A percentile compares a stretch with the other conserved stretches of the same genome.
phyloP scores from a whole-genome alignment of 345 rosid species.

The Noccaea caerulescens region DNA sequence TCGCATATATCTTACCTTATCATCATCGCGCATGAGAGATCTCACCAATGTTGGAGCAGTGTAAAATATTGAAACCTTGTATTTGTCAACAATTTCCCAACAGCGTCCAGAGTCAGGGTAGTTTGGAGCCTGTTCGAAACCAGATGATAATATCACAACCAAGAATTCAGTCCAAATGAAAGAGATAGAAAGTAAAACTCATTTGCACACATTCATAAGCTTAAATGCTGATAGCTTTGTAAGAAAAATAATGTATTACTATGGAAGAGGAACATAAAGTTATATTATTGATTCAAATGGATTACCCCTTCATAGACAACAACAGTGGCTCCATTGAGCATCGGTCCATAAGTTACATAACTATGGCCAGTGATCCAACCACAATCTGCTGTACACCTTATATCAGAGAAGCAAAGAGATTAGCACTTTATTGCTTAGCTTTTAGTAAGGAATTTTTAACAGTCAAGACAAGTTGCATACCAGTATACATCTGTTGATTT shows the following conservation, averaged over 20 bases:
- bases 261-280: constrained; percentile 1
- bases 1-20: constrained; percentile 58
- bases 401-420: constrained; percentile 31
- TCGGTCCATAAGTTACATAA: constrained; percentile 95
- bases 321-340: constrained; percentile 90
- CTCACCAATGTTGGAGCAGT: constrained; percentile 98
- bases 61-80: constrained; percentile 86
- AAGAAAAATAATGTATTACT: background rate
- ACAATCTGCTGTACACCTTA: constrained; percentile 99
- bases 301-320: constrained; percentile 95
- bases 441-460: constrained; percentile 2
- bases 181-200: background rate
- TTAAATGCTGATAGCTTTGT: constrained; percentile 17
- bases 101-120: constrained; percentile 95
- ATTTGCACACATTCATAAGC: constrained; percentile 1
- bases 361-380: constrained; percentile 99
- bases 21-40: constrained; percentile 93
- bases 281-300: constrained; percentile 13
- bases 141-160: constrained; percentile 33
- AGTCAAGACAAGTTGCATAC: constrained; percentile 46
- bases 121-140: constrained; percentile 70
- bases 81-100: constrained; percentile 98
- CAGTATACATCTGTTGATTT: constrained; percentile 90
- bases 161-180: constrained; percentile 27
- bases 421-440: constrained; percentile 27